Evolutionary conservation across 2,329 filamentous ascomycete genomes (phyloP), one percentile per base, ranked within the genome.

Genomic region (Hortaea sp.): DNA sequence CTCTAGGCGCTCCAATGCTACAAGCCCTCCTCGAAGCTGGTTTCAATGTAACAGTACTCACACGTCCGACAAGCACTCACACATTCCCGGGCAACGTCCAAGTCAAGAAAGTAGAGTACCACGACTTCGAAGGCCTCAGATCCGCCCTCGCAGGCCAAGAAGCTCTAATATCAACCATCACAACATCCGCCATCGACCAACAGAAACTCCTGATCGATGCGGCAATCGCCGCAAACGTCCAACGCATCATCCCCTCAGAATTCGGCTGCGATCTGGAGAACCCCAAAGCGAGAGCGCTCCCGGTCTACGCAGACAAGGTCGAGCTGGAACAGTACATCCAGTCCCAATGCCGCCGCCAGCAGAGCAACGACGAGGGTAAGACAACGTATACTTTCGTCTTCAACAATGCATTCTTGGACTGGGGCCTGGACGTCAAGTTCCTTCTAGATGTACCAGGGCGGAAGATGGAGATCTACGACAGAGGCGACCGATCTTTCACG

Each of bases 1-100:
- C 69, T 45, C 60, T 73, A 7, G 70, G 70, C 2, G 61, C 63
- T 4, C 52, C 61, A 7, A 56, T 74, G 29, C 54, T 73, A 30
- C 50, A 66, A 9, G 62, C 62, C 3, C 68, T 75, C 39, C 57
- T 71, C 34, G 55, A 65, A 2, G 54, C 60, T 10, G 62, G 63
- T 7, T 63, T 66, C 53, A 53, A 51, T 39, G 54, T 65, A 45
- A 64, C 61, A 5, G 57, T 62, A 37, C 56, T 66, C 35, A 59
- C 58, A 2, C 61, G 63, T n/a, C 42, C 55, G n/a, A 29, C 44
- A 43, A 40, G 53, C 44, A 58, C 45, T 27, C 54, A 61, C 45
- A 55, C 52, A 1, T 40, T 57, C 7, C 53, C 57, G 37, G 40
- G 62, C 27, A 55, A 51, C 37, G 56, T 65, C 39, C 62, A 55